These are phyloP conservation scores for Botryotinia convoluta DNA, from an alignment of 2,329 filamentous ascomycete species.

Conservation along the genomic window DNA sequence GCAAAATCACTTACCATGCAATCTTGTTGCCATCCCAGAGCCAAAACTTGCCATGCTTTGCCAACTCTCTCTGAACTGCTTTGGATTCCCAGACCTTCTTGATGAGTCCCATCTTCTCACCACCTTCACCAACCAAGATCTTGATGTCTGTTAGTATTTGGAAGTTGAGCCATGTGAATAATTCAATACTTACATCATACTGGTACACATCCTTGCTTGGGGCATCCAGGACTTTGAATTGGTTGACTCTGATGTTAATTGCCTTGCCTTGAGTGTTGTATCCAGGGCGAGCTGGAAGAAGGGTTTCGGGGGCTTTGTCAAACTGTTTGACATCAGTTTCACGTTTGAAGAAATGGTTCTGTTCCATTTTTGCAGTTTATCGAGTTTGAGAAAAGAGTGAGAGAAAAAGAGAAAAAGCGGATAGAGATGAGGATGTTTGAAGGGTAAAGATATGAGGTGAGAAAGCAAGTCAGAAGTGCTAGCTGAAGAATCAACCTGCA, in stretches of 20 bases:
- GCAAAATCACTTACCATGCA: constrained; percentile 63
- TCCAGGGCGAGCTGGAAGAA: constrained; percentile 47
- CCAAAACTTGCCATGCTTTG: constrained; percentile 50
- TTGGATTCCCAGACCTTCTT: constrained; percentile 74
- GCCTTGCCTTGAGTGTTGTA: constrained; percentile 58
- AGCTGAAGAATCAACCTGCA: constrained; percentile 24
- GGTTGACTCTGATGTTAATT: constrained; percentile 63
- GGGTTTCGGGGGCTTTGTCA: constrained; percentile 13
- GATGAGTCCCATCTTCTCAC: constrained; percentile 62
- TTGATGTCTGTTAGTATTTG: constrained; percentile 38
- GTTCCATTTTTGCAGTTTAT: constrained; percentile 33
- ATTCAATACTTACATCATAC: constrained; percentile 68
- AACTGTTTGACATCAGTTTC: constrained; percentile 26
- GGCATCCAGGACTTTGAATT: constrained; percentile 65
- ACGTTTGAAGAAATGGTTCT: constrained; percentile 33
- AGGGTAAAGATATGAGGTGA: constrained; percentile 14
- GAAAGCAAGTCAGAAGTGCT: constrained; percentile 21
- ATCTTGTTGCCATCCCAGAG: constrained; percentile 82
- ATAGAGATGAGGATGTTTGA: neutral
- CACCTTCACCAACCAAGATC: constrained; percentile 63
- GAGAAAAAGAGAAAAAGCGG: constrained; percentile 5
- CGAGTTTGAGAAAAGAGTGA: constrained; percentile 18
- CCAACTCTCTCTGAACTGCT: constrained; percentile 54
- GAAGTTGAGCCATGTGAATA: constrained; percentile 1
- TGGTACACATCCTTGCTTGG: constrained; percentile 67